Evolutionary conservation across 2,329 filamentous ascomycete genomes (phyloP).

Genomic region (Colletotrichum acutatum): DNA sequence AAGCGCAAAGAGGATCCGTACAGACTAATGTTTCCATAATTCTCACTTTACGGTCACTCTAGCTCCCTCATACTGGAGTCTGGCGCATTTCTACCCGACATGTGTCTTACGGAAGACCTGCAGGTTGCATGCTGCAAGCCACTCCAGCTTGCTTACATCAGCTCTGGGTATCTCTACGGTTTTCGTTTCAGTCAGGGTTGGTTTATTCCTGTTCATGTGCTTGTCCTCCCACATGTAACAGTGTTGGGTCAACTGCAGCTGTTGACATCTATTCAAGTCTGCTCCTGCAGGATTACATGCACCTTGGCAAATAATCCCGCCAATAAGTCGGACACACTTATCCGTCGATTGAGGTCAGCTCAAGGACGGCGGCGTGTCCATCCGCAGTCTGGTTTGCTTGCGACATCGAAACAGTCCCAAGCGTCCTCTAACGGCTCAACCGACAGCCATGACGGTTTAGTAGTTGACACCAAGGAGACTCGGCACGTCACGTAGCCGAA

Average conservation of each 20-base stretch:
- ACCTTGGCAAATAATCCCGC: neutral
- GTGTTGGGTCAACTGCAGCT: neutral
- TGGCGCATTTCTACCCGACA: neutral
- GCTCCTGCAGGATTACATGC: neutral
- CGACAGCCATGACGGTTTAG: neutral
- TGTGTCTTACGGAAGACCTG: slow-evolving; percentile 6
- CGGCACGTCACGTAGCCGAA: neutral
- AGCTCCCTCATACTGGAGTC: neutral
- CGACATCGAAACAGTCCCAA: neutral
- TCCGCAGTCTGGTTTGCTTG: neutral
- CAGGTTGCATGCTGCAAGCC: neutral
- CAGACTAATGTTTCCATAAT: neutral
- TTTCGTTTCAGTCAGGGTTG: neutral
- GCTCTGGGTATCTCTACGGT: neutral
- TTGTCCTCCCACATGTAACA: slow-evolving; percentile 13
- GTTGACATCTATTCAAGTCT: neutral
- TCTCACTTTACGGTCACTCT: neutral
- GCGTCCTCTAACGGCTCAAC: neutral
- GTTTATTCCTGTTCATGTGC: neutral
- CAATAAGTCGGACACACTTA: neutral
- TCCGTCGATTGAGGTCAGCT: neutral
- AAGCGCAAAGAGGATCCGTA: neutral
- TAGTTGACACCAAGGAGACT: neutral
- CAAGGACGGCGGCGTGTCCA: neutral
- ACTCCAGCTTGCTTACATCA: neutral